phyloP scores from a whole-genome alignment of 768 basidiomycete species.

The Trametes coccinea region DNA sequence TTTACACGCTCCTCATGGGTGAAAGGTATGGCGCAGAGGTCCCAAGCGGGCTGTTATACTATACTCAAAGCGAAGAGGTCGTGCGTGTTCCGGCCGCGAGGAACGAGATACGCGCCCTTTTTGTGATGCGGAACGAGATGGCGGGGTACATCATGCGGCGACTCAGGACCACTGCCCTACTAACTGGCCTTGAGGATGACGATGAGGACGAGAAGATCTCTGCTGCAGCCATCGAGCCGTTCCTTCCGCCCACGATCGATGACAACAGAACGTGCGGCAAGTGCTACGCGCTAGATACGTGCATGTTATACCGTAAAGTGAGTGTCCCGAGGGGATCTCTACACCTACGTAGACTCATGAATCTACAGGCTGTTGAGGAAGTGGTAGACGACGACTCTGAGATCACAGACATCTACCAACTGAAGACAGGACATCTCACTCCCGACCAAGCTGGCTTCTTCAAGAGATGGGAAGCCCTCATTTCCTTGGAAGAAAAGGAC shows the following conservation, averaged over 20 bases:
- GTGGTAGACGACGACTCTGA: slow-evolving; percentile 53
- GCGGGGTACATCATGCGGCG: slow-evolving; percentile 73
- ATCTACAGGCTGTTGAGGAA: slow-evolving; percentile 64
- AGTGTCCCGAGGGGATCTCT: not conserved
- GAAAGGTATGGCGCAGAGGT: slow-evolving; percentile 89
- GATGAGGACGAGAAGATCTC: not conserved
- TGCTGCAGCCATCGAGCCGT: slow-evolving; percentile 43
- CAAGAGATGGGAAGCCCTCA: slow-evolving; percentile 84
- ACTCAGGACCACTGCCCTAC: slow-evolving; percentile 12
- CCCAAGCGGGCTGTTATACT: slow-evolving; percentile 84
- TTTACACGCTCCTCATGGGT: slow-evolving; percentile 87
- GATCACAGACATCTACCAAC: slow-evolving; percentile 66
- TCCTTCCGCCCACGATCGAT: slow-evolving; percentile 88
- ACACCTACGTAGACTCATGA: too few species aligned
- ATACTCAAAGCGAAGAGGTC: slow-evolving; percentile 89
- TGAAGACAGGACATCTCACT: slow-evolving; percentile 82
- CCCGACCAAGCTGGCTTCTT: slow-evolving; percentile 73
- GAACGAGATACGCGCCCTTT: slow-evolving; percentile 83
- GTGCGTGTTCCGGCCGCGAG: slow-evolving; percentile 75
- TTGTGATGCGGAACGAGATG: slow-evolving; percentile 83
- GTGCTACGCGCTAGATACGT: slow-evolving; percentile 83
- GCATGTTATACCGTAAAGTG: slow-evolving; percentile 93
- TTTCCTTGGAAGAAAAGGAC: slow-evolving; percentile 88
- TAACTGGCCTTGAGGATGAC: not conserved
- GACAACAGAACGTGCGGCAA: slow-evolving; percentile 73